Conservation (phyloP, 257 asterid species). For the Orobanche coerulescens region DNA sequence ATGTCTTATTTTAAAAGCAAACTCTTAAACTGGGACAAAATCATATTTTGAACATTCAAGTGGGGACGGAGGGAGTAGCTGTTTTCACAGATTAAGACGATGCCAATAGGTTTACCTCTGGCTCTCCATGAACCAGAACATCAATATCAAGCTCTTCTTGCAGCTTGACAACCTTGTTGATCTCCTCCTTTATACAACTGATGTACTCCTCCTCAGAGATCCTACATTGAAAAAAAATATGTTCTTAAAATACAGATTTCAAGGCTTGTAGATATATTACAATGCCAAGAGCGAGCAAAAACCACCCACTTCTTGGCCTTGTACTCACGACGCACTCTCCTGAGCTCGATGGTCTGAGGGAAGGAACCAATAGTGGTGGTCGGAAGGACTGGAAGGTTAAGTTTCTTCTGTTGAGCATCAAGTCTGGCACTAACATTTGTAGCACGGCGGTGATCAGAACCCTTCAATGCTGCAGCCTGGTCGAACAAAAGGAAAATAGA, state of each 20-base stretch:
- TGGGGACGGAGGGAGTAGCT: too few relatives aligned
- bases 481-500: slow-evolving; percentile 14
- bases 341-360: slow-evolving; percentile 89
- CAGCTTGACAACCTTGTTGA: slow-evolving; percentile 85
- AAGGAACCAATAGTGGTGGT: slow-evolving; percentile 98
- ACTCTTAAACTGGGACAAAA: too few relatives aligned
- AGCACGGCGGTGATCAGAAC: slow-evolving; percentile 96
- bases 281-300: neutral
- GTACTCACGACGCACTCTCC: slow-evolving; percentile 97
- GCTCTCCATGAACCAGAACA: slow-evolving; percentile 98
- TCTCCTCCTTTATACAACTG: slow-evolving; percentile 78
- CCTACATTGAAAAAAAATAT: slow-evolving; percentile 34
- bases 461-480: slow-evolving; percentile 76
- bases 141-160: slow-evolving; percentile 99
- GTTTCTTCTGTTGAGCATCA: slow-evolving; percentile 95
- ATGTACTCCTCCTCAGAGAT: slow-evolving; percentile 82
- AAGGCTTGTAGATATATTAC: neutral
- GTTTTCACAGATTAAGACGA: neutral
- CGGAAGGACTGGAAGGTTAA: slow-evolving; percentile 93
- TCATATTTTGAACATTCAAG: too few relatives aligned
- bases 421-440: slow-evolving; percentile 90
- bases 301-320: slow-evolving; percentile 79
- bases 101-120: slow-evolving; percentile 57
- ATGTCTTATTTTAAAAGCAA: too few relatives aligned
- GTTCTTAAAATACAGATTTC: slow-evolving; percentile 15